Conservation (phyloP, 352 stramenopile genomes). For the Phytophthora quininea region DNA sequence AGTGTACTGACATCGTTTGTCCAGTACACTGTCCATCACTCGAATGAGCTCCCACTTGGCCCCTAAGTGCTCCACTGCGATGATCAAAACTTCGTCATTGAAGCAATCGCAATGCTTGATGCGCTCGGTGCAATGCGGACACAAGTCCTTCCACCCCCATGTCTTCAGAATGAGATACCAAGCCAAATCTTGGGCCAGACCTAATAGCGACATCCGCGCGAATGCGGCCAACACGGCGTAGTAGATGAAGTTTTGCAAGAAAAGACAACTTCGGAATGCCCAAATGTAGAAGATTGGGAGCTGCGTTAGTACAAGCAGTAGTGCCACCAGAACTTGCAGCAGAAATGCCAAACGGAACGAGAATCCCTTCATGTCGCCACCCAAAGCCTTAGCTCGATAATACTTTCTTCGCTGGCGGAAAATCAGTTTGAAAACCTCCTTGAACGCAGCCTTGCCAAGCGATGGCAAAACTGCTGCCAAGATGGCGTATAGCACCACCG, state of each 20-base stretch:
- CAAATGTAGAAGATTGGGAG: slow-evolving; percentile 74
- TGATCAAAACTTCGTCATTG: slow-evolving; percentile 68
- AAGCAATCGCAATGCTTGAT: slow-evolving; percentile 76
- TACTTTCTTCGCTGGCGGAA: slow-evolving; percentile 74
- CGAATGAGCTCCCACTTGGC: slow-evolving; percentile 78
- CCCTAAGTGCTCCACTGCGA: slow-evolving; percentile 56
- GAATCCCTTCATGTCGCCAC: slow-evolving; percentile 49
- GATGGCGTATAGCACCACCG: slow-evolving; percentile 60
- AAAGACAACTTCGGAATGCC: slow-evolving; percentile 59
- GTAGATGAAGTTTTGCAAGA: slow-evolving; percentile 69
- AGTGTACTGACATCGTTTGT: slow-evolving; percentile 47
- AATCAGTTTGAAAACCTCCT: slow-evolving; percentile 81
- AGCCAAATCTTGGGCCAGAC: slow-evolving; percentile 46
- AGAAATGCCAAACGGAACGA: slow-evolving; percentile 68
- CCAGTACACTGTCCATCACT: slow-evolving; percentile 55
- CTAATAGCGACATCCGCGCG: slow-evolving; percentile 60
- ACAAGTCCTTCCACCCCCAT: slow-evolving; percentile 68
- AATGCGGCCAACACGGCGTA: slow-evolving; percentile 60
- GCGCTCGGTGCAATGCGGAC: slow-evolving; percentile 70
- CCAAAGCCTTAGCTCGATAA: slow-evolving; percentile 53
- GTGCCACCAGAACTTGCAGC: slow-evolving; percentile 54
- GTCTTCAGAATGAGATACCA: slow-evolving; percentile 70
- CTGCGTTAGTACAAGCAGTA: slow-evolving; percentile 61
- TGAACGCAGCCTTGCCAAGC: slow-evolving; percentile 70
- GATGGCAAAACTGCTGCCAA: slow-evolving; percentile 56